Evolutionary conservation across 2,329 filamentous ascomycete species (phyloP).

Genomic region (Paracorniculantispora psalliotae): DNA sequence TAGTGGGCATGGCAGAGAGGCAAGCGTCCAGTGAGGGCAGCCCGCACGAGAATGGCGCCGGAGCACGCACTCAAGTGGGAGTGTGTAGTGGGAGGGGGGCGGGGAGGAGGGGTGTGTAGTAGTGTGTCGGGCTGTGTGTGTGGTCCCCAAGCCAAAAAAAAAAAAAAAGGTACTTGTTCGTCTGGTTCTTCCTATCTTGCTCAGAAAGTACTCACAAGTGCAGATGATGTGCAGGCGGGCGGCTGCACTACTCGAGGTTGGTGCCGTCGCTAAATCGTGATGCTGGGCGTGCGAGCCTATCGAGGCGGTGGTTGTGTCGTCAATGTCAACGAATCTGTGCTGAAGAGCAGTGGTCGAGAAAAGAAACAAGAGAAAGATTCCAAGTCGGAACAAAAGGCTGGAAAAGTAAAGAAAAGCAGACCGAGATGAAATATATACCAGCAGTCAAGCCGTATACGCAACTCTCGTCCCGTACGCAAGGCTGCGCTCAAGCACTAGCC

Average conservation of each 20-base stretch:
- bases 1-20: too few species aligned
- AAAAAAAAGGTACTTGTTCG: too few species aligned
- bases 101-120: background rate
- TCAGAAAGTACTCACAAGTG: too few species aligned
- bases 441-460: background rate
- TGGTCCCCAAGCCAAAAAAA: too few species aligned
- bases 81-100: background rate
- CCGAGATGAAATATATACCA: background rate
- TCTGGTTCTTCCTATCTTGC: too few species aligned
- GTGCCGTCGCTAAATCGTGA: background rate
- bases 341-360: background rate
- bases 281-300: too few species aligned
- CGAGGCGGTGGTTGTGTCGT: background rate
- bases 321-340: background rate
- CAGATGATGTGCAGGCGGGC: slow-evolving; percentile 11
- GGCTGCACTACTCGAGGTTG: background rate
- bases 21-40: too few species aligned
- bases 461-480: background rate
- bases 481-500: background rate
- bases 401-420: too few species aligned
- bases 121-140: too few species aligned
- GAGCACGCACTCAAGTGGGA: background rate
- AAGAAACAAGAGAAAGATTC: background rate
- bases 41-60: background rate
- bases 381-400: background rate